Conservation (phyloP, 805 yeast species). For the Ogataea methanolica region DNA sequence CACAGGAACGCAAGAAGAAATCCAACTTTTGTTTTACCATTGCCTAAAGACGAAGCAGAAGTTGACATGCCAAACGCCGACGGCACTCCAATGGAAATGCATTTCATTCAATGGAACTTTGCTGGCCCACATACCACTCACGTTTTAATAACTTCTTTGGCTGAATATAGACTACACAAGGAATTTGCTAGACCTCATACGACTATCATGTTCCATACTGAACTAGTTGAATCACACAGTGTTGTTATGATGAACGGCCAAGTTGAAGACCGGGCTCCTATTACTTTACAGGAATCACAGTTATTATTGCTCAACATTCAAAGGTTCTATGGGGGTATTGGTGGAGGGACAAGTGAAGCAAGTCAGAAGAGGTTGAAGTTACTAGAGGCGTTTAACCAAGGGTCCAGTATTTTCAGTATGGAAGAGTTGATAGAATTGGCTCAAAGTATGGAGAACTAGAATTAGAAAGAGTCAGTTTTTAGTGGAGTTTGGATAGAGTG, state of each 20-base stretch:
- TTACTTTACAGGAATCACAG: slow-evolving; percentile 74
- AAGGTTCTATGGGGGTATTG: slow-evolving; percentile 74
- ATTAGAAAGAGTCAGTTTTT: slow-evolving; percentile 3
- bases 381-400: slow-evolving; percentile 64
- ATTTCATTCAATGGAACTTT: slow-evolving; percentile 90
- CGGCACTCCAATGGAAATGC: slow-evolving; percentile 59
- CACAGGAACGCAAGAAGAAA: slow-evolving; percentile 61
- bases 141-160: slow-evolving; percentile 84
- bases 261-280: slow-evolving; percentile 64
- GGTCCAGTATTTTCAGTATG: slow-evolving; percentile 60
- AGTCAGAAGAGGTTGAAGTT: slow-evolving; percentile 49
- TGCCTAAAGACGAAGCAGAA: slow-evolving; percentile 59
- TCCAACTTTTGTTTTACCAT: slow-evolving; percentile 85
- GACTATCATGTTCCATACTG: slow-evolving; percentile 82
- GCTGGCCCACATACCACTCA: slow-evolving; percentile 81
- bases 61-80: slow-evolving; percentile 23
- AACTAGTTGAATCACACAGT: slow-evolving; percentile 53
- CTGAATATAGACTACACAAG: slow-evolving; percentile 84
- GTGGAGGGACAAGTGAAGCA: slow-evolving; percentile 36
- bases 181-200: slow-evolving; percentile 96
- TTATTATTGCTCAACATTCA: slow-evolving; percentile 70
- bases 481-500: not conserved
- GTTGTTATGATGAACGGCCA: slow-evolving; percentile 82
- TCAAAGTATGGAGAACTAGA: slow-evolving; percentile 55
- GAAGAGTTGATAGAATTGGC: slow-evolving; percentile 68